Conservation (phyloP, 805 yeast species). For the Torulaspora microellipsoides region DNA sequence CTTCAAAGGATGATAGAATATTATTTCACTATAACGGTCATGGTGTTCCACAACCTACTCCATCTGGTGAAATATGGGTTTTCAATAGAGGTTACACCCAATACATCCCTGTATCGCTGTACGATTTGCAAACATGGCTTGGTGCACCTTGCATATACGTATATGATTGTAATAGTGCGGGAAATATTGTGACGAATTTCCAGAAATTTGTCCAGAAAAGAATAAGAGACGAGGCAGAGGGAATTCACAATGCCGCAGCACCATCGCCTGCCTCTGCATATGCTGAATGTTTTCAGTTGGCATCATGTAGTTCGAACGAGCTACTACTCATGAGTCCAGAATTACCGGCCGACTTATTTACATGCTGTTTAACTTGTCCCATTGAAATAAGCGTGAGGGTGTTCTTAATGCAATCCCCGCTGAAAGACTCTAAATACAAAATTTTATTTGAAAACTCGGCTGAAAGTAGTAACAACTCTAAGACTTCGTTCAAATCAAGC, state of each 20-base stretch:
- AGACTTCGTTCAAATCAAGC: constrained; percentile 21
- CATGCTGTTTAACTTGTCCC: constrained; percentile 93
- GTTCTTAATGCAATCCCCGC: constrained; percentile 81
- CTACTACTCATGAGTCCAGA: constrained; percentile 88
- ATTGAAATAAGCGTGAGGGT: constrained; percentile 90
- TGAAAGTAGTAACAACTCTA: constrained; percentile 17
- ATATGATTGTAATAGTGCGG: constrained; percentile 92
- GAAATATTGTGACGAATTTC: constrained; percentile 85
- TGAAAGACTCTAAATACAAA: constrained; percentile 43
- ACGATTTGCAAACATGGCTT: constrained; percentile 92
- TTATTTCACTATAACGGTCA: constrained; percentile 96
- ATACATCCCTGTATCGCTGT: constrained; percentile 92
- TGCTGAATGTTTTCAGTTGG: constrained; percentile 85
- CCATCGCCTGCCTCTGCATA: constrained; percentile 48
- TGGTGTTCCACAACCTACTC: constrained; percentile 97
- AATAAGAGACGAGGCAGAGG: constrained; percentile 76
- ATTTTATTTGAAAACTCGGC: constrained; percentile 37
- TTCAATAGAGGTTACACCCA: constrained; percentile 96
- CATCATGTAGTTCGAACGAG: constrained; percentile 87
- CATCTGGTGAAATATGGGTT: constrained; percentile 97
- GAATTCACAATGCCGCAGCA: constrained; percentile 40
- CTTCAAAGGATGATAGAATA: constrained; percentile 90
- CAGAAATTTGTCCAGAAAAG: constrained; percentile 86
- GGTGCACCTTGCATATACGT: constrained; percentile 97
- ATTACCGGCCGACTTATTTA: constrained; percentile 91